phyloP scores from a whole-genome alignment of 495 filamentous ascomycete species.

The Evansstolkia leycettana region DNA sequence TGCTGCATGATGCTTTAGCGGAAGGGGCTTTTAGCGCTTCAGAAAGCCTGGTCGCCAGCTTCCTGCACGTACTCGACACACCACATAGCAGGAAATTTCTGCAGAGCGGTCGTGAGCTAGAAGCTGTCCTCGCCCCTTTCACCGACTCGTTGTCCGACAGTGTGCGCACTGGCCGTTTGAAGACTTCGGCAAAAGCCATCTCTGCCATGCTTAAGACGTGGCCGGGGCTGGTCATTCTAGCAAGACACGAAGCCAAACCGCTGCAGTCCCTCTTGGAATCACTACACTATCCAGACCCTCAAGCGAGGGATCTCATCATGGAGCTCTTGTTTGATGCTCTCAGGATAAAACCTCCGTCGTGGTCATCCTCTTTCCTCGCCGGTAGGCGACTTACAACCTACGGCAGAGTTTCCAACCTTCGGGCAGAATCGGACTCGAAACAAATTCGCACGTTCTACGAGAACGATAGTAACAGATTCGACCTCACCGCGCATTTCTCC shows the following conservation, averaged over 20 bases:
- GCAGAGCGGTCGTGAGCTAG: conserved; percentile 65
- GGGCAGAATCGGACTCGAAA: conserved; percentile 42
- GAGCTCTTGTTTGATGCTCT: conserved; percentile 86
- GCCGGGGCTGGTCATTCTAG: conserved; percentile 73
- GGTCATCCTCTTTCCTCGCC: conserved; percentile 91
- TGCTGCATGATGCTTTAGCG: conserved; percentile 72
- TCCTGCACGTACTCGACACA: conserved; percentile 78
- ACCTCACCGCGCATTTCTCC: conserved; percentile 85
- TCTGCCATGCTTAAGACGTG: conserved; percentile 85
- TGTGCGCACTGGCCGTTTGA: conserved; percentile 58
- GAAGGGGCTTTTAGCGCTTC: conserved; percentile 88
- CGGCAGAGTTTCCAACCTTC: conserved; percentile 82
- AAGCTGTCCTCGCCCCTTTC: conserved; percentile 76
- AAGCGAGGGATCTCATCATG: conserved; percentile 56
- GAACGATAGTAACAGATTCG: conserved; percentile 57
- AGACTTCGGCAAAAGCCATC: conserved; percentile 76
- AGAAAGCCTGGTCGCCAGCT: conserved; percentile 70
- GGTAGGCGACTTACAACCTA: conserved; percentile 89
- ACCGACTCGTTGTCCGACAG: conserved; percentile 67
- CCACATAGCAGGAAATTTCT: conserved; percentile 71
- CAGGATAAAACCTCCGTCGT: conserved; percentile 88
- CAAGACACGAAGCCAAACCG: conserved; percentile 72
- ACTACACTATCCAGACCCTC: conserved; percentile 56
- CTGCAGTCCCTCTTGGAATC: conserved; percentile 71
- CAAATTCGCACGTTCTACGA: conserved; percentile 34